Percentiles rank a stretch among this genome's conserved stretches.
phyloP scores from a whole-genome alignment of 2,329 filamentous ascomycete species.

The Dendryphion nanum region DNA sequence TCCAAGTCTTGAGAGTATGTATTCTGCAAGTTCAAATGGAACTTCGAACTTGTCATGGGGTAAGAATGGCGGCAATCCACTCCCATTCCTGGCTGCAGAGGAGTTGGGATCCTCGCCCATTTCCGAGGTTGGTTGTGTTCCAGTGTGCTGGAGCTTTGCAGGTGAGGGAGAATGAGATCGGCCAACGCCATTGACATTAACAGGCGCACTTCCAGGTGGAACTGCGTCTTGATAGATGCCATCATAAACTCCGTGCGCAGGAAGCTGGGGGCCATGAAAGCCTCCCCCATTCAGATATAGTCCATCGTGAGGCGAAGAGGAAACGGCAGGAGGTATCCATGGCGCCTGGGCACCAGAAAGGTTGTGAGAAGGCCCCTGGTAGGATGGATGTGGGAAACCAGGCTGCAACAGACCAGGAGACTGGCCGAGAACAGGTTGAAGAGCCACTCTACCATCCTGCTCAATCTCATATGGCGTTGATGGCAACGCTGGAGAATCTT shows the following conservation, averaged over 20 bases:
- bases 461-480: constrained; percentile 34
- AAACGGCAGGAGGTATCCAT: background rate
- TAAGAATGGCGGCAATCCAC: constrained; percentile 10
- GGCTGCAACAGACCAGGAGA: constrained; percentile 30
- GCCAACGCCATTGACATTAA: constrained; percentile 22
- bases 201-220: constrained; percentile 14
- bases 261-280: constrained; percentile 19
- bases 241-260: constrained; percentile 29
- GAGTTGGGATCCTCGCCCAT: constrained; percentile 16
- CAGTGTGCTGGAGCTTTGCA: constrained; percentile 26
- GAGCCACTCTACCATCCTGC: constrained; percentile 6
- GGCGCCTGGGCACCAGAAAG: background rate
- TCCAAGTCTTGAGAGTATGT: constrained; percentile 33
- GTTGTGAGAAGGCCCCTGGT: background rate
- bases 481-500: constrained; percentile 38
- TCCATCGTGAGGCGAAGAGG: background rate
- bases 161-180: constrained; percentile 36
- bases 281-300: background rate
- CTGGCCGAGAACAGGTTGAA: constrained; percentile 22
- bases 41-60: constrained; percentile 19
- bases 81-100: constrained; percentile 15
- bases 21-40: constrained; percentile 30
- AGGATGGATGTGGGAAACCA: background rate
- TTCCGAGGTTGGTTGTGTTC: constrained; percentile 18
- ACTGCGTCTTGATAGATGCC: constrained; percentile 18